Base-by-base conservation (phyloP, 441 rosid species). In the Erodium trifolium region DNA sequence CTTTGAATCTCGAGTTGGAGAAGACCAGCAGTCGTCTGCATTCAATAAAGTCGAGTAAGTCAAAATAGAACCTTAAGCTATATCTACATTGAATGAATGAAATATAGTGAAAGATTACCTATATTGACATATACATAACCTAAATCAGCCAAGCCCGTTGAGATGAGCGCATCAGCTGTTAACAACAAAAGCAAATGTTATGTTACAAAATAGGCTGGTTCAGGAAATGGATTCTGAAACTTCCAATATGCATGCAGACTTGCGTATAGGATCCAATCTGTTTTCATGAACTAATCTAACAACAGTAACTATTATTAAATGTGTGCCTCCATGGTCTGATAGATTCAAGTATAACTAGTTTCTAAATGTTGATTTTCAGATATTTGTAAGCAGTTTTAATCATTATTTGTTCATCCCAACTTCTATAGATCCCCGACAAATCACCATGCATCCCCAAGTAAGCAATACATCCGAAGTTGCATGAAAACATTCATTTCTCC, bases 11-110 rank as follows among this genome's bases (percentile, higher is more conserved):
- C 97, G 80, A 45, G 17, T 71, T 74, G 68, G 12, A 75, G 76
- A 34, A 67, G 96, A 86, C 99, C 99, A 93, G 81, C 99, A 93
- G 81, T 93, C 99, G 86, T 93, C 99, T 91, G 85, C 80, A 77
- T 68, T 75, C 72, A 78, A 75, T 13, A 6, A 70, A 67, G 73
- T 43, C 18, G 29, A 63, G 67, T 74, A 67, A 81, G 76, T 66
- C 37, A 72, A 53, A 71, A 69, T 49, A 76, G 31, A 66, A 77
- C 13, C n/a, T 59, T 27, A 68, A 27, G 51, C 17, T 18, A 16
- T 59, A 78, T 43, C 49, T 53, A 57, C 9, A 31, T 10, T 19
- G 71, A 67, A 69, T 31, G 34, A 53, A 70, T 29, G 27, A 76
- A 71, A 60, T 47, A 6, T 45, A 49, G 14, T 27, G 71, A 59